phyloP scores from a whole-genome alignment of 495 filamentous ascomycete species.

The Xylaria curta region DNA sequence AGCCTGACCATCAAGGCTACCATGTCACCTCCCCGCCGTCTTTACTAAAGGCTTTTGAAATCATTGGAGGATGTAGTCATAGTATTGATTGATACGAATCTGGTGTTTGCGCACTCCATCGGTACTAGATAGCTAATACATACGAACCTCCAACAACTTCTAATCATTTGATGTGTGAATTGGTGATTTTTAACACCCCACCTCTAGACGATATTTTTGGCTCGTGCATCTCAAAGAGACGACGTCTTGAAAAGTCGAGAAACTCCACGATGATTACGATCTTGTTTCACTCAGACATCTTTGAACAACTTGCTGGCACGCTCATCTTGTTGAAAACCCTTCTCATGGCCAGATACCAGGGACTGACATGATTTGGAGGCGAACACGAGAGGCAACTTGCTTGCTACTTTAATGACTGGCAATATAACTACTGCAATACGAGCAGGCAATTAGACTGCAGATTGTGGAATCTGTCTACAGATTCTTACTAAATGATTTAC shows the following conservation, averaged over 20 bases:
- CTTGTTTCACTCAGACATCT: neutral
- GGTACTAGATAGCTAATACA: constrained; percentile 36
- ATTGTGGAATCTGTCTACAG: neutral
- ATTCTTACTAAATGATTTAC: neutral
- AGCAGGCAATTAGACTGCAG: neutral
- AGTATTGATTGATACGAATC: constrained; percentile 26
- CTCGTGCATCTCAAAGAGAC: no score
- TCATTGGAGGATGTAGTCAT: constrained; percentile 38
- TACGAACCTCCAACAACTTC: constrained; percentile 32
- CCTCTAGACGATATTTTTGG: no score
- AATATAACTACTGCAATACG: neutral
- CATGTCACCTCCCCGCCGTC: constrained; percentile 95
- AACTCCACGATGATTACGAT: no score
- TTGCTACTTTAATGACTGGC: neutral
- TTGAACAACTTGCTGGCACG: neutral
- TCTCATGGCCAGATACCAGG: neutral
- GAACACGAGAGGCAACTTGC: neutral
- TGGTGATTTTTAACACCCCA: neutral
- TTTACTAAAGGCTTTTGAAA: constrained; percentile 69
- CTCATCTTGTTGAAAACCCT: neutral
- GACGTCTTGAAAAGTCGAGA: no score
- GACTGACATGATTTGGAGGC: neutral
- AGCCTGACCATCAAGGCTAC: constrained; percentile 99
- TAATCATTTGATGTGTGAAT: neutral
- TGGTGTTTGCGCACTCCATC: constrained; percentile 22